Evolutionary conservation across 2,329 filamentous ascomycete species (phyloP).

Genomic region (Colletotrichum orbiculare): DNA sequence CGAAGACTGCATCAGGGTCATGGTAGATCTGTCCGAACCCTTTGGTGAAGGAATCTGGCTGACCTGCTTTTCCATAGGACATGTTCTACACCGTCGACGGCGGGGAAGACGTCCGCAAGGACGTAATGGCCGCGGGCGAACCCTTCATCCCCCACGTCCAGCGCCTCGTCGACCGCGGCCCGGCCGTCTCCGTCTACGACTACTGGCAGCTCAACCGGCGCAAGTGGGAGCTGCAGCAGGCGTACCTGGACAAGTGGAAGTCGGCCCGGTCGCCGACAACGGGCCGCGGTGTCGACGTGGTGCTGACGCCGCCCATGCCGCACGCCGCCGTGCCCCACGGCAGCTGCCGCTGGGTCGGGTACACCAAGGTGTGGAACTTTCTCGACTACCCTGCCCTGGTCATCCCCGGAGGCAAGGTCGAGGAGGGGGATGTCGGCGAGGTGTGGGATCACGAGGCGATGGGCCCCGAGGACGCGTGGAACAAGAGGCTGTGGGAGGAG

Average conservation of each 20-base stretch:
- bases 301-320: conserved; percentile 70
- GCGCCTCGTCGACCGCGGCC: conserved; percentile 61
- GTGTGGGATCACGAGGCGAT: conserved; percentile 37
- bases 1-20: conserved; percentile 64
- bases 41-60: neutral
- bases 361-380: conserved; percentile 51
- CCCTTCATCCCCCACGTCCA: conserved; percentile 70
- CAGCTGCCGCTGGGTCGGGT: conserved; percentile 59
- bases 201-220: conserved; percentile 75
- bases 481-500: conserved; percentile 10
- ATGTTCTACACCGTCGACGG: conserved; percentile 71
- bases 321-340: conserved; percentile 64
- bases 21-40: conserved; percentile 49
- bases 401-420: conserved; percentile 48
- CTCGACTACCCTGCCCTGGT: conserved; percentile 51
- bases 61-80: conserved; percentile 57
- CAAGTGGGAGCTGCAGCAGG: conserved; percentile 56
- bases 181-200: conserved; percentile 69
- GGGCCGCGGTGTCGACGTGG: conserved; percentile 62
- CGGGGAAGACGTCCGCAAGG: conserved; percentile 69
- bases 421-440: conserved; percentile 51
- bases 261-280: conserved; percentile 51
- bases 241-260: conserved; percentile 68
- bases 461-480: conserved; percentile 21
- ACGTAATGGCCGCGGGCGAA: conserved; percentile 66